Evolutionary conservation across 2,329 filamentous ascomycete genomes (phyloP).

Genomic region (Neofusicoccum cordaticola): DNA sequence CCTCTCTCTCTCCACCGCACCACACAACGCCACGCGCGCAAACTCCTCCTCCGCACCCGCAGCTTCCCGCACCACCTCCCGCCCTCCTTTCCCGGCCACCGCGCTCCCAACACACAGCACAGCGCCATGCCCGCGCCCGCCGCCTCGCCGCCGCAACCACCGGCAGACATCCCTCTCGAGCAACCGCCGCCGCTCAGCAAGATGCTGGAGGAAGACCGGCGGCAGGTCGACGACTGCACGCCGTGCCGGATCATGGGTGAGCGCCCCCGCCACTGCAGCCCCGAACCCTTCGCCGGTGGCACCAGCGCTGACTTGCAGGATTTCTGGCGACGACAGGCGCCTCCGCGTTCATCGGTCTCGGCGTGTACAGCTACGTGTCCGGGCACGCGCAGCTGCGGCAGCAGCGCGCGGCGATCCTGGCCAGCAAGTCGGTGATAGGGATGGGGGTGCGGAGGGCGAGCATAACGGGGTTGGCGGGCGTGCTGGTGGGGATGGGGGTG

Average conservation of each 20-base stretch:
- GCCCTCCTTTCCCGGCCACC: slow-evolving; percentile 38
- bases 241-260: slow-evolving; percentile 70
- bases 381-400: slow-evolving; percentile 44
- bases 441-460: slow-evolving; percentile 40
- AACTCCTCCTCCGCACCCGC: not conserved
- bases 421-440: slow-evolving; percentile 40
- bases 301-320: not conserved
- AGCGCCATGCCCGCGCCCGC: slow-evolving; percentile 22
- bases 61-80: not conserved
- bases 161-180: slow-evolving; percentile 41
- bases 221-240: slow-evolving; percentile 58
- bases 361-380: slow-evolving; percentile 46
- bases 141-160: slow-evolving; percentile 49
- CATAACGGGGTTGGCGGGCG: slow-evolving; percentile 39
- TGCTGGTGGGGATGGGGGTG: slow-evolving; percentile 44
- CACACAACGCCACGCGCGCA: not conserved
- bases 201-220: not conserved
- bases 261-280: not conserved
- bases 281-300: not conserved
- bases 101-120: slow-evolving; percentile 13
- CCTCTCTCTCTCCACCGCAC: not conserved
- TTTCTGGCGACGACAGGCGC: slow-evolving; percentile 31
- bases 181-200: slow-evolving; percentile 1
- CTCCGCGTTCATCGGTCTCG: slow-evolving; percentile 46
- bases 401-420: slow-evolving; percentile 28